Percentiles rank a stretch among this genome's conserved stretches.
Conservation (phyloP, 1,284 basidiomycete species). For the Ceratobasidium sp. region DNA sequence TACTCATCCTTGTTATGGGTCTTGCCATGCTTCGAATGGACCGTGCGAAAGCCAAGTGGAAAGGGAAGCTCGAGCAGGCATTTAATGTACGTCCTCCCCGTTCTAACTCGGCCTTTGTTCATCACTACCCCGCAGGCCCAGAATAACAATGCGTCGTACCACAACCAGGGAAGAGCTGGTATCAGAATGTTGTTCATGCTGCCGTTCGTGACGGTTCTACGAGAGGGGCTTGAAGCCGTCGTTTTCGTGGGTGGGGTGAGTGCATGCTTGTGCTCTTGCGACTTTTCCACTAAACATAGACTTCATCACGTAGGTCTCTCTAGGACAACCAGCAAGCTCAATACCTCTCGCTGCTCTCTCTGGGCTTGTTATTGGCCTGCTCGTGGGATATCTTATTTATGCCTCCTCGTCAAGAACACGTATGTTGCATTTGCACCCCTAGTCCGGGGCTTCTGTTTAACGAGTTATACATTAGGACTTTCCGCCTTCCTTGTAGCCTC, state of each 20-base stretch:
- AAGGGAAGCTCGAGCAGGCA: slow-evolving; percentile 81
- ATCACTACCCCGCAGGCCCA: background rate
- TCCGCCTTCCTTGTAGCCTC: slow-evolving; percentile 87
- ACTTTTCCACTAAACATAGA: background rate
- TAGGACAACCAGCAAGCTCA: slow-evolving; percentile 79
- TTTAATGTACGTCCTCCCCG: slow-evolving; percentile 65
- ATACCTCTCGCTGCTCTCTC: slow-evolving; percentile 90
- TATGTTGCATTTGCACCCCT: slow-evolving; percentile 55
- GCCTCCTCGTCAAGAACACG: slow-evolving; percentile 77
- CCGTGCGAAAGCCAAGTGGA: slow-evolving; percentile 88
- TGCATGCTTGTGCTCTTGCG: slow-evolving; percentile 19
- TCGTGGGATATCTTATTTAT: slow-evolving; percentile 77
- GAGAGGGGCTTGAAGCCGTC: slow-evolving; percentile 92
- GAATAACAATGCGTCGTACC: slow-evolving; percentile 5
- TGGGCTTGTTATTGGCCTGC: slow-evolving; percentile 78
- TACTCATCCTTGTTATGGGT: slow-evolving; percentile 87
- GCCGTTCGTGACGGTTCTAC: slow-evolving; percentile 87
- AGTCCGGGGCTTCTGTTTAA: background rate
- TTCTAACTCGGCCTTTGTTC: background rate
- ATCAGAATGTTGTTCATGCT: slow-evolving; percentile 75
- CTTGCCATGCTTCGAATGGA: slow-evolving; percentile 80
- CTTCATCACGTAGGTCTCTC: slow-evolving; percentile 63
- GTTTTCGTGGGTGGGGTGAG: slow-evolving; percentile 88
- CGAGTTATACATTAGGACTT: slow-evolving; percentile 61
- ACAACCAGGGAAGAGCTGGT: slow-evolving; percentile 15